Conservation (phyloP, 2,329 filamentous ascomycete genomes). For the Raffaelea albimanens region DNA sequence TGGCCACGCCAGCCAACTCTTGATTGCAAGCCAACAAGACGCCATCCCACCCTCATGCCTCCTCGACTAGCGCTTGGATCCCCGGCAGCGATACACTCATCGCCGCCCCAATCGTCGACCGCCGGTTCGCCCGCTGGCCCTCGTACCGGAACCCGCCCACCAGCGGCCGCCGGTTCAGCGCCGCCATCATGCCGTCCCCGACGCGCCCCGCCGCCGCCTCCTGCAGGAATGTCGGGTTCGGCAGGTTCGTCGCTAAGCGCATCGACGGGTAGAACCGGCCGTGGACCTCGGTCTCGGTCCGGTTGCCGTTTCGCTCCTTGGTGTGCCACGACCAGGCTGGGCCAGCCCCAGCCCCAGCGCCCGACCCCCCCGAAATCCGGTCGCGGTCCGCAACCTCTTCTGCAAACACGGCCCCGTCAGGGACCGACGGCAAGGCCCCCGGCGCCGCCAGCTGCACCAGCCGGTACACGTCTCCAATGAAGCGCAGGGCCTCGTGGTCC, state of each 20-base stretch:
- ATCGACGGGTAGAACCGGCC: conserved; percentile 52
- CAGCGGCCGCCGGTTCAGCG: conserved; percentile 43
- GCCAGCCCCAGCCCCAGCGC: not conserved
- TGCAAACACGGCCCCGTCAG: conserved; percentile 15
- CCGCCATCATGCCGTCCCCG: conserved; percentile 26
- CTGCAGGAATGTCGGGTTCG: conserved; percentile 7
- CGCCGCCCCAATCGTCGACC: conserved; percentile 33
- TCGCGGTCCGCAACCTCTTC: conserved; percentile 18
- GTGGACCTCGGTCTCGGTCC: conserved; percentile 33
- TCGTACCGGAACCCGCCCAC: conserved; percentile 30
- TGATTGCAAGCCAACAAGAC: no score
- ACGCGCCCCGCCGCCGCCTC: conserved; percentile 4
- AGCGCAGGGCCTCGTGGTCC: conserved; percentile 13
- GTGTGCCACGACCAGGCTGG: conserved; percentile 24
- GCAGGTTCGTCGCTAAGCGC: conserved; percentile 40
- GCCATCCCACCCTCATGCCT: no score
- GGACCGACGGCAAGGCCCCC: conserved; percentile 7
- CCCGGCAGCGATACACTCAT: conserved; percentile 27
- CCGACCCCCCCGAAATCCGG: not conserved
- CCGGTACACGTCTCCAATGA: conserved; percentile 20
- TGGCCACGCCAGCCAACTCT: no score
- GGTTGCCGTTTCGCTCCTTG: conserved; percentile 16
- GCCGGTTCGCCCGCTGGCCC: conserved; percentile 29
- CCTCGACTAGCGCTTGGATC: conserved; percentile 14
- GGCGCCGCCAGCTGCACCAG: conserved; percentile 8